Evolutionary conservation across 441 rosid genomes (phyloP).

Genomic region (Hura crepitans): DNA sequence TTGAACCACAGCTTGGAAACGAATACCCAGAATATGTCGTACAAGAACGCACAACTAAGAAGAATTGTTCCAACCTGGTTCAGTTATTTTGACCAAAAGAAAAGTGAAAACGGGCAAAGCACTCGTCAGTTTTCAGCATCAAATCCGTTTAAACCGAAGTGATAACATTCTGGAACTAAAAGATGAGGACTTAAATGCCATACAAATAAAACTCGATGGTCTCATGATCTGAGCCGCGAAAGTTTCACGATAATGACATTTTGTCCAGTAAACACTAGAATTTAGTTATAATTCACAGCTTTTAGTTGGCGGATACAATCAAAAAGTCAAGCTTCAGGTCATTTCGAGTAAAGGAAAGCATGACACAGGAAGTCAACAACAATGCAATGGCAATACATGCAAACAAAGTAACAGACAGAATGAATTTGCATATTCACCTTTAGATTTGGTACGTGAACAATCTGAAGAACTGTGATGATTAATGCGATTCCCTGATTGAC

Average conservation of each 20-base stretch:
- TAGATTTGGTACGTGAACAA: slow-evolving; percentile 88
- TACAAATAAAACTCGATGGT: background rate
- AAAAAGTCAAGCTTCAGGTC: background rate
- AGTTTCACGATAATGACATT: background rate
- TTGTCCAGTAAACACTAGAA: background rate
- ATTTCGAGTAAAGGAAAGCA: slow-evolving; percentile 4
- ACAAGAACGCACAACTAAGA: slow-evolving; percentile 84
- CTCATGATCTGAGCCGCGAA: background rate
- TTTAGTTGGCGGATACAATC: background rate
- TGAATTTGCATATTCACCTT: slow-evolving; percentile 50
- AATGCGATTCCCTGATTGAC: slow-evolving; percentile 75
- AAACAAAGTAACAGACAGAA: slow-evolving; percentile 6
- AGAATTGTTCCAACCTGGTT: slow-evolving; percentile 88
- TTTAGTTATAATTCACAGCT: background rate
- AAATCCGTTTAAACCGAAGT: background rate
- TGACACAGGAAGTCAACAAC: background rate
- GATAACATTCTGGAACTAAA: background rate
- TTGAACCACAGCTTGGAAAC: slow-evolving; percentile 74
- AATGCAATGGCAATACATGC: slow-evolving; percentile 6
- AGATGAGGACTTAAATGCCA: background rate
- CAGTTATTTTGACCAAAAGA: slow-evolving; percentile 14
- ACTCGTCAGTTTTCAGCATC: slow-evolving; percentile 7
- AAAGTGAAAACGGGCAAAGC: background rate
- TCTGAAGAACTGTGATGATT: slow-evolving; percentile 91
- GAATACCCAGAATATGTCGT: slow-evolving; percentile 95